phyloP scores from a whole-genome alignment of 306 rosid species.

The Hippophae gyantsensis region DNA sequence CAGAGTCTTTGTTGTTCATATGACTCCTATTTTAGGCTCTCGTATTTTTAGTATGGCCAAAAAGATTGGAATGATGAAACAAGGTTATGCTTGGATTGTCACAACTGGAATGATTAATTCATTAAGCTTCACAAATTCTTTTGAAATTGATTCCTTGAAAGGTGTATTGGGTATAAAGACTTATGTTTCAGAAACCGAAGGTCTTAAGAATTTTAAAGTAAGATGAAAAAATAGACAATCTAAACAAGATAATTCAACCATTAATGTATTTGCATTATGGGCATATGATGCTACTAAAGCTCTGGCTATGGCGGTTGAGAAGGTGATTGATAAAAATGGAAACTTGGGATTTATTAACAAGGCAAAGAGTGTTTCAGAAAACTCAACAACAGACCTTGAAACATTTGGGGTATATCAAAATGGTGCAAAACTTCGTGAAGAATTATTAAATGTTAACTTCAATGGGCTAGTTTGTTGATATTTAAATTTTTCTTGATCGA shows the following conservation, averaged over 20 bases:
- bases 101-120: constrained; percentile 13
- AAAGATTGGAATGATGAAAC: constrained; percentile 30
- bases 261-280: constrained; percentile 17
- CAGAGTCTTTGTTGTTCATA: constrained; percentile 27
- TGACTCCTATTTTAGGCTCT: constrained; percentile 1
- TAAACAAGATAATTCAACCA: constrained; percentile 18
- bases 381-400: constrained; percentile 21
- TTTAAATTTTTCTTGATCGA: too few species aligned
- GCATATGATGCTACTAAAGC: constrained; percentile 29
- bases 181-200: constrained; percentile 24
- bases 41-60: constrained; percentile 22
- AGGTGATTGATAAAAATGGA: not conserved
- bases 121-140: not conserved
- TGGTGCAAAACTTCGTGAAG: constrained; percentile 31
- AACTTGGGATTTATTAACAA: not conserved
- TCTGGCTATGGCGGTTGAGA: constrained; percentile 24
- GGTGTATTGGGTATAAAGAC: constrained; percentile 33
- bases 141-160: constrained; percentile 22
- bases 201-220: constrained; percentile 19
- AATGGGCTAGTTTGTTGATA: constrained; percentile 4
- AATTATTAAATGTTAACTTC: constrained; percentile 17
- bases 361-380: constrained; percentile 10
- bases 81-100: constrained; percentile 41
- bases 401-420: constrained; percentile 20
- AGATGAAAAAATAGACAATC: constrained; percentile 33